Conservation (phyloP, 148 eudicot genomes). For the Rhododendron kiyosumense region DNA sequence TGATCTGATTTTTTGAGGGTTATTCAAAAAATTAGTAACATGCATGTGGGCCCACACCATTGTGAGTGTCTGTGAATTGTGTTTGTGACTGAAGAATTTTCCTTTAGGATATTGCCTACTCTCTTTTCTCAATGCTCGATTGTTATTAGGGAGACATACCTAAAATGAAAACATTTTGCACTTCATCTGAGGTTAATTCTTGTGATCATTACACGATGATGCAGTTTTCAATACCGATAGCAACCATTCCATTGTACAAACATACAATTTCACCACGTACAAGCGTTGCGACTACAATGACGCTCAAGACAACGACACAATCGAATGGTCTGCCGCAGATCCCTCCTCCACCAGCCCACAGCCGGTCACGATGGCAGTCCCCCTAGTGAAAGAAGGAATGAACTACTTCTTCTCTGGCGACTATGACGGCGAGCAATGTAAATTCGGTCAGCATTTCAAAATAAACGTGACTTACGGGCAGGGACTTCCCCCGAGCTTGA, state of each 20-base stretch:
- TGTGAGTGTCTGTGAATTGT: too few relatives aligned
- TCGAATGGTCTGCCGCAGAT: slow-evolving; percentile 45
- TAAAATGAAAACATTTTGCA: not conserved
- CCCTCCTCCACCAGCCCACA: slow-evolving; percentile 55
- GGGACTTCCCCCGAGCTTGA: slow-evolving; percentile 64
- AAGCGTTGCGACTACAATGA: slow-evolving; percentile 45
- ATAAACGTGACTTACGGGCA: slow-evolving; percentile 70
- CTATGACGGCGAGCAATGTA: slow-evolving; percentile 88
- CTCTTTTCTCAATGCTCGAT: not conserved
- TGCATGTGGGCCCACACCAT: too few relatives aligned
- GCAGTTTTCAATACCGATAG: slow-evolving; percentile 86
- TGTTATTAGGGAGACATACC: not conserved
- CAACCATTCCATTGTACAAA: slow-evolving; percentile 74
- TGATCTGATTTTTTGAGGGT: too few relatives aligned
- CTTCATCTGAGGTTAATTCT: not conserved
- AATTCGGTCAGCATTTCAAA: slow-evolving; percentile 51
- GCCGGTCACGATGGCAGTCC: slow-evolving; percentile 45
- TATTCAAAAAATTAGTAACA: too few relatives aligned
- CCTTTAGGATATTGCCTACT: too few relatives aligned
- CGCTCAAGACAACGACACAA: slow-evolving; percentile 35
- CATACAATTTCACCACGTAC: slow-evolving; percentile 61
- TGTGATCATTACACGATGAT: not conserved
- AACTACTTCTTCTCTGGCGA: slow-evolving; percentile 83
- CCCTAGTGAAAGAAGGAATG: slow-evolving; percentile 53
- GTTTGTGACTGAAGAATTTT: too few relatives aligned